phyloP scores from a whole-genome alignment of 1,284 basidiomycete species.

The Ceratobasidium theobromae region DNA sequence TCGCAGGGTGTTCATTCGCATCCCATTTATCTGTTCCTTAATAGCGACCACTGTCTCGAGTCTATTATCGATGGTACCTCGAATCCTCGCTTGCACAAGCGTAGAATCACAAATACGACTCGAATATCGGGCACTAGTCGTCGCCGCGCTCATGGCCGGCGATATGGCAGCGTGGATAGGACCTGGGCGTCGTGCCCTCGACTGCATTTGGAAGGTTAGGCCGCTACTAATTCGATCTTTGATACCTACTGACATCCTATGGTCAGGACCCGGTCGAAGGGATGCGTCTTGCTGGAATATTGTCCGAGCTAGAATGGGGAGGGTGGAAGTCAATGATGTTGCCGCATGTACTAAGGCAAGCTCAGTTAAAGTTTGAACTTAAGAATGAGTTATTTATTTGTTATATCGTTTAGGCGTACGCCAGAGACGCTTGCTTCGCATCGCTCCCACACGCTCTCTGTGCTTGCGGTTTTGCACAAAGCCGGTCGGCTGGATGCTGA shows the following conservation, averaged over 20 bases:
- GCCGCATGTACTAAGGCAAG: slow-evolving; percentile 54
- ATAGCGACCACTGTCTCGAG: slow-evolving; percentile 42
- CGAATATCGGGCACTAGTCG: neutral
- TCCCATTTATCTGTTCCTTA: slow-evolving; percentile 47
- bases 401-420: slow-evolving; percentile 41
- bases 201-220: slow-evolving; percentile 47
- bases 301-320: slow-evolving; percentile 66
- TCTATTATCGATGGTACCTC: neutral
- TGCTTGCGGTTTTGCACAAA: slow-evolving; percentile 54
- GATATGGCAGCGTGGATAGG: slow-evolving; percentile 67
- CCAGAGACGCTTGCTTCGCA: slow-evolving; percentile 50
- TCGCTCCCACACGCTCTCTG: slow-evolving; percentile 48
- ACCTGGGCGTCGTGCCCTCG: slow-evolving; percentile 60
- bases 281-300: slow-evolving; percentile 55
- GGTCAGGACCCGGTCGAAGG: slow-evolving; percentile 47
- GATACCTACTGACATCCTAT: neutral
- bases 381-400: no score
- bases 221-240: neutral
- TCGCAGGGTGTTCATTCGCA: slow-evolving; percentile 51
- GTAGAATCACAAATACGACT: neutral
- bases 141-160: slow-evolving; percentile 55
- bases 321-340: slow-evolving; percentile 70
- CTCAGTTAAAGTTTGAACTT: neutral
- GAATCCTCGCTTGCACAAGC: neutral
- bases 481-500: slow-evolving; percentile 55